These are phyloP conservation scores for Diaporthe humulicola DNA, from an alignment of 2,329 filamentous ascomycete species.

Conservation along the genomic window DNA sequence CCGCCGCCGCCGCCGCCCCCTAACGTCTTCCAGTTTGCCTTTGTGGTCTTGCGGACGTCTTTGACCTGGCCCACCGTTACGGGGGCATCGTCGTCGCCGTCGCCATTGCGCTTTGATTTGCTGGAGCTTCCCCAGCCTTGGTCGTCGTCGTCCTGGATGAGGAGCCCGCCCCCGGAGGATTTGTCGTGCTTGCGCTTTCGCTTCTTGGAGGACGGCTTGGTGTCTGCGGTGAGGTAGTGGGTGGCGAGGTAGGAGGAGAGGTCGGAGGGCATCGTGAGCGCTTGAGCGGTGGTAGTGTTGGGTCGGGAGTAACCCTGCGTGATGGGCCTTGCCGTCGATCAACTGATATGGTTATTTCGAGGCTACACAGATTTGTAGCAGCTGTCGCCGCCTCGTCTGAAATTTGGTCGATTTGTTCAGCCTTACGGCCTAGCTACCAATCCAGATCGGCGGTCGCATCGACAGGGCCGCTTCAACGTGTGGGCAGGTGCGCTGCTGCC, in stretches of 20 bases:
- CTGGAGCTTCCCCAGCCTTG: slow-evolving; percentile 59
- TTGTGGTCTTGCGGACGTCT: slow-evolving; percentile 81
- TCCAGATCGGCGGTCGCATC: slow-evolving; percentile 9
- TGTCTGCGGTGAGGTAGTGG: slow-evolving; percentile 81
- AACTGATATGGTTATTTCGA: neutral
- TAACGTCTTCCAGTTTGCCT: slow-evolving; percentile 84
- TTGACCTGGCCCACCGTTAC: slow-evolving; percentile 65
- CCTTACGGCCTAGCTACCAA: slow-evolving; percentile 25
- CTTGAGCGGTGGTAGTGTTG: slow-evolving; percentile 21
- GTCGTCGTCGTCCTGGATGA: slow-evolving; percentile 76
- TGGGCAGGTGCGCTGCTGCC: neutral
- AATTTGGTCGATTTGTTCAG: slow-evolving; percentile 24
- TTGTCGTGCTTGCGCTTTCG: slow-evolving; percentile 70
- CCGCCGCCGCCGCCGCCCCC: slow-evolving; percentile 61
- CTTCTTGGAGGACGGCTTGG: slow-evolving; percentile 69
- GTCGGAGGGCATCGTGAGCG: slow-evolving; percentile 63
- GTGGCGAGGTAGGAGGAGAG: slow-evolving; percentile 90
- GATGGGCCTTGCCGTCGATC: neutral
- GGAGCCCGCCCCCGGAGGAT: slow-evolving; percentile 58
- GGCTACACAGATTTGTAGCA: neutral
- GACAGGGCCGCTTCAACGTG: slow-evolving; percentile 1
- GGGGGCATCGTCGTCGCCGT: slow-evolving; percentile 59
- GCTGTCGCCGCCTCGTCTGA: neutral
- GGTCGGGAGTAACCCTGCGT: neutral
- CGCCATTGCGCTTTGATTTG: slow-evolving; percentile 59